These are phyloP conservation scores for Scheffersomyces segobiensis DNA, from an alignment of 1,139 yeast genomes.

Conservation along the genomic window DNA sequence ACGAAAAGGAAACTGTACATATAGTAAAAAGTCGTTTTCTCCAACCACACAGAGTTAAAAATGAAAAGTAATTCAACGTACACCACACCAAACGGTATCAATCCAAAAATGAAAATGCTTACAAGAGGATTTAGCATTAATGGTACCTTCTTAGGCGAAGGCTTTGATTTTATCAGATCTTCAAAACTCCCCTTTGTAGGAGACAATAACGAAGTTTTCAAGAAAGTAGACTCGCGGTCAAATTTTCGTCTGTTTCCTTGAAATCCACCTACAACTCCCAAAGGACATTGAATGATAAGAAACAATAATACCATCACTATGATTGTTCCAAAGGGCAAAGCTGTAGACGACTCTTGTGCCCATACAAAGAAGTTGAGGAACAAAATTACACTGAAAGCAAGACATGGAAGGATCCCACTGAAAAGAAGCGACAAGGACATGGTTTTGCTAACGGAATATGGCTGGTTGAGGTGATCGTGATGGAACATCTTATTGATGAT, in stretches of 20 bases:
- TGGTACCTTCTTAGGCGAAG: slow-evolving; percentile 4
- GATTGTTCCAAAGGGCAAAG: slow-evolving; percentile 53
- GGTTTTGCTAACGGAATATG: slow-evolving; percentile 19
- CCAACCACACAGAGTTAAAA: slow-evolving; percentile 78
- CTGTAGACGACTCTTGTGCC: slow-evolving; percentile 75
- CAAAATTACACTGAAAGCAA: slow-evolving; percentile 53
- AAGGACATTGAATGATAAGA: slow-evolving; percentile 67
- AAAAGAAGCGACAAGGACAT: slow-evolving; percentile 47
- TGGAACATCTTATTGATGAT: slow-evolving; percentile 57
- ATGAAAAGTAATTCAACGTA: slow-evolving; percentile 76
- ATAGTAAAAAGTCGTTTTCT: slow-evolving; percentile 75
- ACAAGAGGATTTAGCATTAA: slow-evolving; percentile 24
- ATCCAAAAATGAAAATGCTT: slow-evolving; percentile 51
- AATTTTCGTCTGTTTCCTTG: slow-evolving; percentile 48
- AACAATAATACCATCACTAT: slow-evolving; percentile 30
- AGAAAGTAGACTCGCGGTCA: slow-evolving; percentile 18
- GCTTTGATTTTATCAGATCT: not conserved
- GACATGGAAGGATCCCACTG: slow-evolving; percentile 63
- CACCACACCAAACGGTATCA: slow-evolving; percentile 77
- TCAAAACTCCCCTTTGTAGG: not conserved
- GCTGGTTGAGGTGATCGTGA: slow-evolving; percentile 29
- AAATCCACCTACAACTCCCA: slow-evolving; percentile 71
- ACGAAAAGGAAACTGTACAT: slow-evolving; percentile 76
- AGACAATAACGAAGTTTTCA: not conserved
- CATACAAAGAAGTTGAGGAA: slow-evolving; percentile 69